These are phyloP conservation scores for Voacanga thouarsii DNA, from an alignment of 257 asterid genomes.

Conservation along the genomic window DNA sequence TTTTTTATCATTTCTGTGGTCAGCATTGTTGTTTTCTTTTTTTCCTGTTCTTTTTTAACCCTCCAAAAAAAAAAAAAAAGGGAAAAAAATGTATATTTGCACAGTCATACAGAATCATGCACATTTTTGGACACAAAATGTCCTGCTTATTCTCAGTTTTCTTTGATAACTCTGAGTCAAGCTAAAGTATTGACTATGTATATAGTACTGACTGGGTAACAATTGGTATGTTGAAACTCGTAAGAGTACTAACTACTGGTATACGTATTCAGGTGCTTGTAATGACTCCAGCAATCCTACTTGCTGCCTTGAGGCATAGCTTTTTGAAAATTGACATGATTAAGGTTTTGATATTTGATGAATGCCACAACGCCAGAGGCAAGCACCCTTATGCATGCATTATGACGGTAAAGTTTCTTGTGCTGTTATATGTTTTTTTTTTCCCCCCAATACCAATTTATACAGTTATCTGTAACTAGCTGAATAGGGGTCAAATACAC, in stretches of 20 bases:
- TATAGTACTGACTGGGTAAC: neutral
- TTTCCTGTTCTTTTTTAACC: neutral
- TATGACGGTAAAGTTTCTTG: constrained; percentile 54
- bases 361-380: constrained; percentile 84
- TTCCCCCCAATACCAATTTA: neutral
- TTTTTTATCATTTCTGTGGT: neutral
- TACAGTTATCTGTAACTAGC: neutral
- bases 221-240: neutral
- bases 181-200: too few relatives aligned
- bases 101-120: neutral
- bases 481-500: neutral
- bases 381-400: constrained; percentile 60
- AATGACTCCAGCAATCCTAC: constrained; percentile 80
- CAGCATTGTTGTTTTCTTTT: too few relatives aligned
- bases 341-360: constrained; percentile 76
- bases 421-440: too few relatives aligned
- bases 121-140: neutral
- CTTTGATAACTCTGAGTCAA: neutral
- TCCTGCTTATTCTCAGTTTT: neutral
- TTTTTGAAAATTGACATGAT: constrained; percentile 51
- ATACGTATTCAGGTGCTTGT: constrained; percentile 69
- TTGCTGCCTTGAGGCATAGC: constrained; percentile 65
- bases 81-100: neutral
- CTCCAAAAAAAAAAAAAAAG: neutral
- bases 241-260: constrained; percentile 8